phyloP scores from a whole-genome alignment of 441 rosid species.

The Populus hybrid region DNA sequence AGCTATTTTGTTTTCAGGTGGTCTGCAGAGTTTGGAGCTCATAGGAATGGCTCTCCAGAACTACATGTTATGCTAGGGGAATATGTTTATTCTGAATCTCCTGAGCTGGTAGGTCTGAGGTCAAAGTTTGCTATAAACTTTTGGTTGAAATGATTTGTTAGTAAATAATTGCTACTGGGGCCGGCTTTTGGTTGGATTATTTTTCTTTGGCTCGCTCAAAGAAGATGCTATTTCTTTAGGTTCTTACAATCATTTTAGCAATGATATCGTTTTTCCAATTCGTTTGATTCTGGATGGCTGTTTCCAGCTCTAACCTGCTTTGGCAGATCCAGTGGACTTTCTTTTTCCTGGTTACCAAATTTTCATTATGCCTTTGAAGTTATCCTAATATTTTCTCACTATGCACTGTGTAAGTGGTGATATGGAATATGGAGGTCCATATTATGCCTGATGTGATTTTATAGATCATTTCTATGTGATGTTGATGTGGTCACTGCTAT shows the following conservation, averaged over 20 bases:
- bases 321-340: background rate
- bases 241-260: background rate
- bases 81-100: conserved; percentile 81
- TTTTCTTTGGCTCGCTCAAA: background rate
- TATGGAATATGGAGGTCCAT: background rate
- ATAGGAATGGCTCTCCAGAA: conserved; percentile 62
- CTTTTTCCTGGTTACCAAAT: background rate
- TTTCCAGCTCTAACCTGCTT: background rate
- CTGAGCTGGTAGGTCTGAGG: conserved; percentile 71
- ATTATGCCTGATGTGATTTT: background rate
- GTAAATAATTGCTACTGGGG: background rate
- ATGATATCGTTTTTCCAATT: background rate
- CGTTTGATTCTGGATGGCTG: background rate
- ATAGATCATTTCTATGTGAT: conserved; percentile 3
- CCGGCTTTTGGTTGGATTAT: background rate
- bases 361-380: background rate
- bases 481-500: conserved; percentile 7
- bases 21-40: conserved; percentile 82
- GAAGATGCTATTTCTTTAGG: background rate
- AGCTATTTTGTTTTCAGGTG: conserved; percentile 50
- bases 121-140: background rate
- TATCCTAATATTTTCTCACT: background rate
- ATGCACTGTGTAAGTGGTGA: background rate
- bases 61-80: conserved; percentile 85
- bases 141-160: background rate